Base-by-base conservation (phyloP, 192 early-diverging fungal species). In the Linnemannia zychae region DNA sequence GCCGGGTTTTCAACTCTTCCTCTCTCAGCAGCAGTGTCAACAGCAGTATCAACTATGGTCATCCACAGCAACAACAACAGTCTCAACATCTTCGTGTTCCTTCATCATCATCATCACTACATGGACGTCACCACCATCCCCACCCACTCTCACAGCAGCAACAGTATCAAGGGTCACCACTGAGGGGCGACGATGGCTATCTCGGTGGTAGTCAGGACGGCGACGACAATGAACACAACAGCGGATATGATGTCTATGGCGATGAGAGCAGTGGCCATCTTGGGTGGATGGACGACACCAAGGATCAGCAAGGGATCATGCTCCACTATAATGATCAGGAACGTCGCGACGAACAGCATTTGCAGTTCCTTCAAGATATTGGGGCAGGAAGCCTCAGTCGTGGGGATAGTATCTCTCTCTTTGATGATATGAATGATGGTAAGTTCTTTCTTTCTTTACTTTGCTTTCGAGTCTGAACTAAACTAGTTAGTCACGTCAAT, bases 1-100 rank as follows among this genome's bases (percentile, higher is more conserved):
- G 77, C 37, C 76, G 83, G 3, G 53, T 85, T 28, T 71, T 72
- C 22, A 46, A 36, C 37, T 28, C 37, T 28, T 52, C 75, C n/a
- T 79, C 83, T 3, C 74, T 79, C 68, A 85, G 79, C 67, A 85
- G 76, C 65, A 85, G 82, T 46, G 82, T 77, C 44, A 84, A 84
- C 40, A 84, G 72, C 44, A 84, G 83, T 63, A 67, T 85, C n/a
- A 78, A 72, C 20, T 60, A 50, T 20, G 78, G 76, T 4, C 77
- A 70, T 60, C 71, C 47, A 5, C 28, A 50, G 3, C 57, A 63
- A 15, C 57, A 63, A 31, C 57, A 63, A 63, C 52, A 48, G 12
- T 72, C 78, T 24, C 67, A 66, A 20, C 81, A 83, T 48, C 71
- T 74, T n/a, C 81, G 60, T n/a, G 81, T 48, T 31, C 81, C 81